Evolutionary conservation across 441 rosid species (phyloP).

Genomic region (Gossypium schwendimanii): DNA sequence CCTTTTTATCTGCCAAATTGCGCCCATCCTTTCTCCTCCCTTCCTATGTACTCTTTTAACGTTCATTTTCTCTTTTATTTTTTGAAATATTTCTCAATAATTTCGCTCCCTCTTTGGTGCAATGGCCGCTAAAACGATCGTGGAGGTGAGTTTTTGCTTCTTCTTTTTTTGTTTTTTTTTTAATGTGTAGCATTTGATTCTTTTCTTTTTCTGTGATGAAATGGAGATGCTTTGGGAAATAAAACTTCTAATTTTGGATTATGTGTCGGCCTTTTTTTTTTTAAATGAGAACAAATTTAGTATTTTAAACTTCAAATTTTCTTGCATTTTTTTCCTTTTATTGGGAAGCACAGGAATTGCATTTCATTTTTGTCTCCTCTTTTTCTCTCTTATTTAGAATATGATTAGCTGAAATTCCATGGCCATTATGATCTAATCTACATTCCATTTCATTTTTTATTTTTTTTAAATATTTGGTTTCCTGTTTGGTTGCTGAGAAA

Average conservation of each 20-base stretch:
- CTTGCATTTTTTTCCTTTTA: background rate
- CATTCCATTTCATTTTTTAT: background rate
- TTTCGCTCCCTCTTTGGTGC: background rate
- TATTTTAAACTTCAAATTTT: background rate
- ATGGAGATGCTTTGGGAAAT: background rate
- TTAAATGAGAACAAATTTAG: background rate
- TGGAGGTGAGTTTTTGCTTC: slow-evolving; percentile 28
- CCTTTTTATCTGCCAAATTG: slow-evolving; percentile 28
- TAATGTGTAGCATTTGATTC: background rate
- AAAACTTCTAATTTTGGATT: background rate
- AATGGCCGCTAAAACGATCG: slow-evolving; percentile 28
- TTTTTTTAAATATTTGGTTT: background rate
- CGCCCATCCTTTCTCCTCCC: slow-evolving; percentile 2
- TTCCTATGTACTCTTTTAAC: background rate
- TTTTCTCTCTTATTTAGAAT: background rate
- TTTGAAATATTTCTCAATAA: background rate
- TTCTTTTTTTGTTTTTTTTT: background rate
- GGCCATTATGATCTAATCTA: background rate
- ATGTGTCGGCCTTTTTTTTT: background rate
- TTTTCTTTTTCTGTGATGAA: background rate
- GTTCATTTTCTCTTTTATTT: background rate
- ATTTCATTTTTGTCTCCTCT: background rate
- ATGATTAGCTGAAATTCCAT: background rate
- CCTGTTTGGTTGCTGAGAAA: slow-evolving; percentile 9
- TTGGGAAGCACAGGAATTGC: background rate